Conservation (phyloP, 2,329 filamentous ascomycete genomes). For the Akanthomyces uredinophilus region DNA sequence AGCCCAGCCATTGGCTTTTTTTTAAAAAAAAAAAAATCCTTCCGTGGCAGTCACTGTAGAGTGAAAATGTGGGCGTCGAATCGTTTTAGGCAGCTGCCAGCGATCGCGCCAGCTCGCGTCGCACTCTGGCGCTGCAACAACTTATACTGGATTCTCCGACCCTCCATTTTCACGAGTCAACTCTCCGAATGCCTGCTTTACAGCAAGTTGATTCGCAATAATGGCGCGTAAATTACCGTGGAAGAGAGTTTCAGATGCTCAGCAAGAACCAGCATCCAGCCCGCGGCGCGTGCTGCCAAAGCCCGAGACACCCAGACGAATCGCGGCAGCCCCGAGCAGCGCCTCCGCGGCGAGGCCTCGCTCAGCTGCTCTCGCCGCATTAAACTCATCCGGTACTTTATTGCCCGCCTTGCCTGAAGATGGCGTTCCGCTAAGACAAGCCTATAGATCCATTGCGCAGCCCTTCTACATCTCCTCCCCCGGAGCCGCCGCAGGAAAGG, state of each 20-base stretch:
- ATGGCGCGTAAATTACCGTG: slow-evolving; percentile 52
- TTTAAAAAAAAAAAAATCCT: too few species aligned
- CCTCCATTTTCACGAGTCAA: background rate
- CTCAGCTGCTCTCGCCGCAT: background rate
- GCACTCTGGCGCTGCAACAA: background rate
- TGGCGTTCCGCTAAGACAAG: slow-evolving; percentile 15
- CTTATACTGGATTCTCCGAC: background rate
- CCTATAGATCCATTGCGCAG: slow-evolving; percentile 26
- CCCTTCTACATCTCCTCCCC: slow-evolving; percentile 48
- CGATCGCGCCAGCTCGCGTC: background rate
- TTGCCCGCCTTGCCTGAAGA: background rate
- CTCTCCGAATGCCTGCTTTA: background rate
- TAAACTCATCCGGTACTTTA: slow-evolving; percentile 10
- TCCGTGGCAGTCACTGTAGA: background rate
- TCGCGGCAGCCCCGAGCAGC: background rate
- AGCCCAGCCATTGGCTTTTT: too few species aligned
- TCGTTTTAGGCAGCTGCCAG: background rate
- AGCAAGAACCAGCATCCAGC: slow-evolving; percentile 9
- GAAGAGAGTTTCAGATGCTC: slow-evolving; percentile 30
- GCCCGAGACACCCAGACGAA: background rate
- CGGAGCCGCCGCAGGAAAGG: slow-evolving; percentile 43
- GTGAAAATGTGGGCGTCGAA: background rate
- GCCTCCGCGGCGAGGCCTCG: background rate
- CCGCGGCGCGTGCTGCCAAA: background rate
- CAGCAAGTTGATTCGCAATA: background rate